Conservation (phyloP, 306 rosid genomes). For the Abrus pulchellus region DNA sequence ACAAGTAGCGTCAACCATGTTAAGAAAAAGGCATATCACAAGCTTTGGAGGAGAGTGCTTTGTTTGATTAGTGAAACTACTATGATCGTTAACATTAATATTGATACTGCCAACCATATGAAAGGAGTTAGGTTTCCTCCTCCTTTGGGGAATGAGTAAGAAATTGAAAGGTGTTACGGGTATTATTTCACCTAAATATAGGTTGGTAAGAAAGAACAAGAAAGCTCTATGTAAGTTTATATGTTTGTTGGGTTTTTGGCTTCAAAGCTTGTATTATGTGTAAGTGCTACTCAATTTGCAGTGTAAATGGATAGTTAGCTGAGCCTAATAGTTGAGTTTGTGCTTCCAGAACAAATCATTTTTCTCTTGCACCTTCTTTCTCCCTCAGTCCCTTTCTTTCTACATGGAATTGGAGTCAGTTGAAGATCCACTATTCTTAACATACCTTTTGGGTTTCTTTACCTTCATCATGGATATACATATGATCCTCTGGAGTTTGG, state of each 20-base stretch:
- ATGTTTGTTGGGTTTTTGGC: slow-evolving; percentile 8
- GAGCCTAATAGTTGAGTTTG: background rate
- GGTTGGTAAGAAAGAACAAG: background rate
- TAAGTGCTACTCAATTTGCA: background rate
- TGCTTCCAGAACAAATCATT: background rate
- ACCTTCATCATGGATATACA: slow-evolving; percentile 33
- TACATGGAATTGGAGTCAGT: background rate
- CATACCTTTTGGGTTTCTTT: slow-evolving; percentile 18
- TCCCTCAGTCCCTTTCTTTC: background rate
- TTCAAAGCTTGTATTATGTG: slow-evolving; percentile 12
- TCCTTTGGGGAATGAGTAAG: background rate
- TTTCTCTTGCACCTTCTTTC: background rate
- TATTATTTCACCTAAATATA: background rate
- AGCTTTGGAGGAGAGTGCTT: background rate
- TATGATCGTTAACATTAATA: background rate
- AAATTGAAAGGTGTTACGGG: background rate
- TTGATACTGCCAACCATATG: background rate
- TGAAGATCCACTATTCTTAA: slow-evolving; percentile 21
- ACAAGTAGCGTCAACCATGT: background rate
- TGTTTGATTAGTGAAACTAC: slow-evolving; percentile 2
- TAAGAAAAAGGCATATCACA: background rate
- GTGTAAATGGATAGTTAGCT: background rate
- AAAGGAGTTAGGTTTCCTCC: background rate
- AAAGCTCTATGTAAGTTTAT: background rate
- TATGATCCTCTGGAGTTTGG: slow-evolving; percentile 25